Conservation (phyloP, 108 stramenopile genomes). For the Skeletonema marinoi region DNA sequence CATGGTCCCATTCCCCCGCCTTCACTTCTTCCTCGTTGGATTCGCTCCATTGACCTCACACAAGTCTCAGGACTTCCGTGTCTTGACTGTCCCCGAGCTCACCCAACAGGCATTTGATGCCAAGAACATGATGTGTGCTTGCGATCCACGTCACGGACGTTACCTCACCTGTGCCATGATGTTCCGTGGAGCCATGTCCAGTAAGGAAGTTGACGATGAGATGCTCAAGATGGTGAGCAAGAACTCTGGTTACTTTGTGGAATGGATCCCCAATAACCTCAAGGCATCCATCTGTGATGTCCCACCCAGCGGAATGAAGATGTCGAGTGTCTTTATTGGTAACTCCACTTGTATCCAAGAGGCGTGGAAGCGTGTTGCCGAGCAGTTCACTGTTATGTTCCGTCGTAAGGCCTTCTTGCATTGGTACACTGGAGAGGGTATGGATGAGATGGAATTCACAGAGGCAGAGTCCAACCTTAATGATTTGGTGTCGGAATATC, state of each 20-base stretch:
- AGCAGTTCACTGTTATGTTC: conserved; percentile 90
- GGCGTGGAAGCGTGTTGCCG: conserved; percentile 83
- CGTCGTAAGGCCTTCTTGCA: conserved; percentile 90
- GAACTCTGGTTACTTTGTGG: conserved; percentile 89
- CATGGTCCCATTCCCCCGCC: conserved; percentile 85
- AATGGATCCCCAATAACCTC: conserved; percentile 92
- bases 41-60: conserved; percentile 69
- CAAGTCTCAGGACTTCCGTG: conserved; percentile 71
- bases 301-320: conserved; percentile 77
- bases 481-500: conserved; percentile 86
- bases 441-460: conserved; percentile 90
- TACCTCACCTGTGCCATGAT: conserved; percentile 77
- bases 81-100: conserved; percentile 73
- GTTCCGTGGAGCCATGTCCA: conserved; percentile 73
- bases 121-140: conserved; percentile 86
- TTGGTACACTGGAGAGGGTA: conserved; percentile 85
- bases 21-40: conserved; percentile 86
- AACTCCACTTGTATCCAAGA: conserved; percentile 84
- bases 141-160: conserved; percentile 75
- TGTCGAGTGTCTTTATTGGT: conserved; percentile 75
- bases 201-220: conserved; percentile 82
- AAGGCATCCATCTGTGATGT: conserved; percentile 91
- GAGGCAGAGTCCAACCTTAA: conserved; percentile 88
- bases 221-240: conserved; percentile 91
- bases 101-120: conserved; percentile 80